Conservation (phyloP, 163 green algal species). For the Botryococcus braunii region DNA sequence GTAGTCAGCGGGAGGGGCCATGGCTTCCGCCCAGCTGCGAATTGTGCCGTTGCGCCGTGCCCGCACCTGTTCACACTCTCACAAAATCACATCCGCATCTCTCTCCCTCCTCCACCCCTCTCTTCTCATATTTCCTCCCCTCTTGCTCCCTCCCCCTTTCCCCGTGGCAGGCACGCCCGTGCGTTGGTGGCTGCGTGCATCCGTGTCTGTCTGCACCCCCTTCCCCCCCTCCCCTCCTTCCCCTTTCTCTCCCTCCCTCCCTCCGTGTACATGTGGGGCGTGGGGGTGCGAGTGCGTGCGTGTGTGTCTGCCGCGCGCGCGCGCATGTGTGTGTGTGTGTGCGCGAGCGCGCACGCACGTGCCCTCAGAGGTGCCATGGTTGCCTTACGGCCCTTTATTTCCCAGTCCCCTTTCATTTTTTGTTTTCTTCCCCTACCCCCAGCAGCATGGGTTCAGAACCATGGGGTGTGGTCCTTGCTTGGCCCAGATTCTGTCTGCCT, state of each 20-base stretch:
- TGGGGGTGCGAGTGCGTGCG: too few species aligned
- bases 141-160: not conserved
- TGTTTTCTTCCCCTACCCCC: not conserved
- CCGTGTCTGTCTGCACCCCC: not conserved
- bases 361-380: too few species aligned
- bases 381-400: too few species aligned
- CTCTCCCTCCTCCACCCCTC: not conserved
- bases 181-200: not conserved
- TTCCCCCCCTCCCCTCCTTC: not conserved
- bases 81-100: not conserved
- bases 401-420: too few species aligned
- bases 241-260: too few species aligned
- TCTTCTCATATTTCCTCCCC: not conserved
- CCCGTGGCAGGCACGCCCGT: not conserved
- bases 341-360: too few species aligned
- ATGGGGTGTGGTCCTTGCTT: not conserved
- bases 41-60: conserved; percentile 1
- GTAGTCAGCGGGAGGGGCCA: too few species aligned
- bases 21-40: not conserved
- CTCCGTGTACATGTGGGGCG: too few species aligned
- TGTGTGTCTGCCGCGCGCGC: too few species aligned
- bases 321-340: too few species aligned
- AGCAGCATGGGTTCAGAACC: not conserved
- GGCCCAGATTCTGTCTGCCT: not conserved
- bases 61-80: not conserved